Conservation (phyloP, 108 stramenopile species). For the Cyclotella distinguenda region DNA sequence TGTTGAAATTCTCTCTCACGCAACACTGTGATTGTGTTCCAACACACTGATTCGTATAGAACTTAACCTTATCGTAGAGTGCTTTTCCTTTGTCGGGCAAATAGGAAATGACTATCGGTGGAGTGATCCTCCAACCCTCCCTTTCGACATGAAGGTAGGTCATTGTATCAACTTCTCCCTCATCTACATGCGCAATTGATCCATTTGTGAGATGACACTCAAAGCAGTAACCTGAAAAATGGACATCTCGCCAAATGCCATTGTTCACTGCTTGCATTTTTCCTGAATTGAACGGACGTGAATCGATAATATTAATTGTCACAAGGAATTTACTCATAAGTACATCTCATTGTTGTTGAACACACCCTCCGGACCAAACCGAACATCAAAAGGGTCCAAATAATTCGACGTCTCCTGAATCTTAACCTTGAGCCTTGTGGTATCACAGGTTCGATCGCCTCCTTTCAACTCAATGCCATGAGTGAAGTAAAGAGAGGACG, state of each 20-base stretch:
- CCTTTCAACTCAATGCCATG: conserved; percentile 10
- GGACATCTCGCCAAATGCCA: neutral
- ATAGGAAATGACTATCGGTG: conserved; percentile 16
- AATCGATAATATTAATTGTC: neutral
- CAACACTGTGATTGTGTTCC: conserved; percentile 24
- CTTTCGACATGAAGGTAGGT: conserved; percentile 1
- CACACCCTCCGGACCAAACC: conserved; percentile 17
- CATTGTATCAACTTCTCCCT: neutral
- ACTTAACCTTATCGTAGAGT: conserved; percentile 30
- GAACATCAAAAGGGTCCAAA: conserved; percentile 35
- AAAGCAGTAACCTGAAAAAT: conserved; percentile 7
- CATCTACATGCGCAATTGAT: neutral
- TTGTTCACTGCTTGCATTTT: neutral
- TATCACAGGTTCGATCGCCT: conserved; percentile 1
- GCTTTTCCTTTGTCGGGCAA: conserved; percentile 20
- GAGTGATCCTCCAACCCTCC: conserved; percentile 9
- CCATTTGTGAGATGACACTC: conserved; percentile 9
- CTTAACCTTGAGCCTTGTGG: conserved; percentile 14
- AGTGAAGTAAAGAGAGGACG: conserved; percentile 2
- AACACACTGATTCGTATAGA: neutral
- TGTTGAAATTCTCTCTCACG: conserved; percentile 5
- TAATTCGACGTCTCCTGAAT: neutral
- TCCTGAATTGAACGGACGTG: neutral
- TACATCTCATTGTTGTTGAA: too few species aligned
- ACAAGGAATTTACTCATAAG: too few species aligned